Evolutionary conservation across 2,329 filamentous ascomycete genomes (phyloP), one percentile per base, ranked within the genome.

Genomic region (Fusarium sp.): DNA sequence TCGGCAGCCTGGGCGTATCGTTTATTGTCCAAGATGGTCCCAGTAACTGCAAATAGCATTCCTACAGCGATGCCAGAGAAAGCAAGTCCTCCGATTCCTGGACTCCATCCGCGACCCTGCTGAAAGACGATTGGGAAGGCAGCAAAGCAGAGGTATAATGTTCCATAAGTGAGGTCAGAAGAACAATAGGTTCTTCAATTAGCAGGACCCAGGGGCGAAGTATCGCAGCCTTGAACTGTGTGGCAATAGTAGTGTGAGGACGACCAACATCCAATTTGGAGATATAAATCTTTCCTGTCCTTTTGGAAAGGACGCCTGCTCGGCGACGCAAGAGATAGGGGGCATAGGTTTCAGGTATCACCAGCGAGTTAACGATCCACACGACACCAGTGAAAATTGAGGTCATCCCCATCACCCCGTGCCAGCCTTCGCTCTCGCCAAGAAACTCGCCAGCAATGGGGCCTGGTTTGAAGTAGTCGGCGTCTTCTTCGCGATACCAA

Each of bases 51-150:
- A n/a, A 83, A 56, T 3, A 89, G 62, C 85, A 92, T 90, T 62
- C 91, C 91, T 11, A 92, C 85, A 5, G 87, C 86, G 11, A 93
- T 86, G 31, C 91, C 91, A 21, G 91, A 77, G 77, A 93, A 92
- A 4, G 91, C 83, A 18, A 92, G 83, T 23, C 89, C 88, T 10
- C 87, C 87, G 44, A 89, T 83, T 11, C 89, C 89, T n/a, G 84
- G 80, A 37, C 81, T 84, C 88, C 88, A 91, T 61, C 88, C 88
- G 19, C 88, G 84, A 14, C 82, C 78, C 60, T 85, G 70, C 71
- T 91, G 88, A 79, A 88, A 93, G 14, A 92, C 89, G 60, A 92
- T 87, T 14, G 87, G 87, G 74, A 87, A 88, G 6, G 86, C 86
- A 21, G 82, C 84, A 69, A 89, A 88, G 65, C 86, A 82, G 78